A percentile compares a stretch with the other conserved stretches of the same genome.
Evolutionary conservation across 2,329 filamentous ascomycete genomes (phyloP).

Genomic region (Monilinia polystroma): DNA sequence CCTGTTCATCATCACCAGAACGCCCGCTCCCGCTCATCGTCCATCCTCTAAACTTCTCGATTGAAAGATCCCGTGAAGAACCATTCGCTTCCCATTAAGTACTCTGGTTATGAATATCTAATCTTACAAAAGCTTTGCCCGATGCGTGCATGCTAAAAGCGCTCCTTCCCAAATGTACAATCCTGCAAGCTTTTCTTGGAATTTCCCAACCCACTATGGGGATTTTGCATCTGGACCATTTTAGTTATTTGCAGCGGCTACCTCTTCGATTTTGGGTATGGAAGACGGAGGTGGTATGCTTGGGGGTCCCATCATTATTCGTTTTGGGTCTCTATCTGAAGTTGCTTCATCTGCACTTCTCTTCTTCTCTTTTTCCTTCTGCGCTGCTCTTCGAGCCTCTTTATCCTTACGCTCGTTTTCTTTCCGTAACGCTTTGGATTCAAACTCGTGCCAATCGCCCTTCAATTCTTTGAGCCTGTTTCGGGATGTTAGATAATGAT

Average conservation of each 20-base stretch:
- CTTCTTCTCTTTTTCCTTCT: conserved; percentile 40
- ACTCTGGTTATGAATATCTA: conserved; percentile 15
- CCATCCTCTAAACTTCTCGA: conserved; percentile 1
- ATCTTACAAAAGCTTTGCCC: conserved; percentile 19
- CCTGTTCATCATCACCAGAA: conserved; percentile 10
- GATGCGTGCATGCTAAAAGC: conserved; percentile 1
- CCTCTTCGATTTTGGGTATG: not conserved
- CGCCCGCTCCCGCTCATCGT: not conserved
- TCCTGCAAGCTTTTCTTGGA: conserved; percentile 5
- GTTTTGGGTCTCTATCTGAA: conserved; percentile 35
- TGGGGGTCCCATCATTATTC: conserved; percentile 32
- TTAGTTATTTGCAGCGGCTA: not conserved
- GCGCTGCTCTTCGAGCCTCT: conserved; percentile 37
- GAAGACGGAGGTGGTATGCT: conserved; percentile 23
- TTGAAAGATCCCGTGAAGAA: conserved; percentile 17
- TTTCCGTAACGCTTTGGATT: conserved; percentile 89
- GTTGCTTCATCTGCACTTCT: conserved; percentile 31
- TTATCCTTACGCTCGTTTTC: conserved; percentile 72
- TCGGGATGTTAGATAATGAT: conserved; percentile 33
- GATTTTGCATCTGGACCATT: not conserved
- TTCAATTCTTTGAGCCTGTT: conserved; percentile 69
- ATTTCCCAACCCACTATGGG: not conserved
- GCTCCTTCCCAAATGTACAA: conserved; percentile 12
- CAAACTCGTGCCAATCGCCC: conserved; percentile 98
- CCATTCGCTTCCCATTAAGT: not conserved